Evolutionary conservation across 1,284 basidiomycete species (phyloP), one percentile per base, ranked within the genome.

Genomic region (Paramarasmius palmivorus): DNA sequence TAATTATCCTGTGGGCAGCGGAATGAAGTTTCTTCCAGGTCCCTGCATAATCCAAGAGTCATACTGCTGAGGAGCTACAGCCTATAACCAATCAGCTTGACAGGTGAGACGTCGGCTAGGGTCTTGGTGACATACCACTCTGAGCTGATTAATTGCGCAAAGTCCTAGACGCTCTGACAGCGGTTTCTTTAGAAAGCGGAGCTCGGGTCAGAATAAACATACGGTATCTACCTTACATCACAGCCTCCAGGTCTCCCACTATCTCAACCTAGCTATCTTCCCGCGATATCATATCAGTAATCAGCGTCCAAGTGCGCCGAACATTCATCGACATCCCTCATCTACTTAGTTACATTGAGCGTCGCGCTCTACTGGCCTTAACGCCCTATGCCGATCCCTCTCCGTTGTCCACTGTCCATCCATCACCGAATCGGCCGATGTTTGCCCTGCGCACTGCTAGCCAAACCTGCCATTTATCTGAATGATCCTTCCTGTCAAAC

Each of bases 91-190:
- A 12, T 32, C 14, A 14, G n/a, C n/a, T 26, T 46, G 44, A 46
- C 44, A 46, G 44, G 10, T 46, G 44, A 46, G 44, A 46, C 44
- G 25, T 46, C 44, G 44, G 44, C 44, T 46, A 46, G n/a, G 36
- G 9, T 40, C 12, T 32, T 32, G 17, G 17, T 46, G 44, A 46
- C 44, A 46, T 26, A 26, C 23, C 44, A 46, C 44, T 32, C 44
- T 29, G 44, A 32, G 25, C 22, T 32, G 14, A 23, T 26, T 46
- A 29, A 46, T 46, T 46, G 25, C 25, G 25, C 17, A 32, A 14
- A 15, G 4, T 32, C 25, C 32, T 29, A 46, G 25, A 44, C 12
- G 19, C 8, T 14, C 41, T 7, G 41, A 15, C 29, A 29, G 29
- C 25, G n/a, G 25, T 23, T n/a, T 46, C 12, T 32, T 14, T 25